Evolutionary conservation across 2,329 filamentous ascomycete genomes (phyloP).

Genomic region (Fonsecaea pugnacius): DNA sequence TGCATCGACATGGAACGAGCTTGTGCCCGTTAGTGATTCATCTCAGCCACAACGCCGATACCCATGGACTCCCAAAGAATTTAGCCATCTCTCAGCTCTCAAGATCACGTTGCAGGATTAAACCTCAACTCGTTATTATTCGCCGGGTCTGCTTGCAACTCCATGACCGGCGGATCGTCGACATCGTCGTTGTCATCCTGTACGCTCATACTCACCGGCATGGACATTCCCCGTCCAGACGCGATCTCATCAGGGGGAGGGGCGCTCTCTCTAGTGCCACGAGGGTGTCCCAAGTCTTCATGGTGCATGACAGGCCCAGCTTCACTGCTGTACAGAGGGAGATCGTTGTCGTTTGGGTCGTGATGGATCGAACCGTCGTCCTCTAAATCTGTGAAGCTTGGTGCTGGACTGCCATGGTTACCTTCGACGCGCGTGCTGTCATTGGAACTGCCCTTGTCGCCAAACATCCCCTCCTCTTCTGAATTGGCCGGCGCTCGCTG

Average conservation of each 20-base stretch:
- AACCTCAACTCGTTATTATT: conserved; percentile 25
- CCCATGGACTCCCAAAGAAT: neutral
- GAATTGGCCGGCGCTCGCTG: conserved; percentile 25
- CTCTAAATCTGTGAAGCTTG: conserved; percentile 22
- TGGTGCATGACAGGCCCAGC: conserved; percentile 12
- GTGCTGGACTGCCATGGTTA: conserved; percentile 22
- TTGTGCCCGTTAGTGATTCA: neutral
- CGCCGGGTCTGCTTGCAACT: conserved; percentile 31
- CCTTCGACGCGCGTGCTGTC: conserved; percentile 35
- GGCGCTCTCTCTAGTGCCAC: conserved; percentile 34
- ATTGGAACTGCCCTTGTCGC: conserved; percentile 30
- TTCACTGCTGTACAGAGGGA: conserved; percentile 24
- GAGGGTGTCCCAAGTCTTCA: conserved; percentile 18
- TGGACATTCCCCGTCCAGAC: conserved; percentile 12
- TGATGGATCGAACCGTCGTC: conserved; percentile 16
- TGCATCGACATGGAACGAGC: neutral
- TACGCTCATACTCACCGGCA: conserved; percentile 23
- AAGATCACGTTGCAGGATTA: conserved; percentile 15
- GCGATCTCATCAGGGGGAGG: conserved; percentile 29
- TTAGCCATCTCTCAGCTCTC: neutral
- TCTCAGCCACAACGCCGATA: neutral
- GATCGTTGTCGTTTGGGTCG: conserved; percentile 12
- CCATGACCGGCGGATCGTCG: conserved; percentile 33
- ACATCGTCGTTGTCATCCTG: conserved; percentile 34
- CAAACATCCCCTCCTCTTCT: conserved; percentile 33